phyloP scores from a whole-genome alignment of 163 green algal species.

The Chlorella variabilis region DNA sequence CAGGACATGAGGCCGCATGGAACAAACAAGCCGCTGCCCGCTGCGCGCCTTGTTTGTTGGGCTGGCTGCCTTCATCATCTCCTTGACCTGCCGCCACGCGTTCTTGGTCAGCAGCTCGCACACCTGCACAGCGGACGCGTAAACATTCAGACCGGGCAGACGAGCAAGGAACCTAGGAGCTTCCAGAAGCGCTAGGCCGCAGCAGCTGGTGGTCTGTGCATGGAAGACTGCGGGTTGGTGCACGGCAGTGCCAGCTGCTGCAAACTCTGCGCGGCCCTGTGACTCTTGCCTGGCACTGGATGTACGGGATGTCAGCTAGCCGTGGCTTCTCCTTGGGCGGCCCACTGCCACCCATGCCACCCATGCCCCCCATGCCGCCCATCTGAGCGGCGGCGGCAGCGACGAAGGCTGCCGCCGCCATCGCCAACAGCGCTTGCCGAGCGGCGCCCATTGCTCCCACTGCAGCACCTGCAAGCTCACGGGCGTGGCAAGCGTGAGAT shows the following conservation, averaged over 20 bases:
- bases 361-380: no score
- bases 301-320: constrained; percentile 52
- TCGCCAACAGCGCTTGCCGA: neutral
- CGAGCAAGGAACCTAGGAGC: no score
- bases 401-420: neutral
- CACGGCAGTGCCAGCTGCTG: no score
- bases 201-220: no score
- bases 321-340: constrained; percentile 33
- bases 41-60: constrained; percentile 20
- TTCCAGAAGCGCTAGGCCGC: no score
- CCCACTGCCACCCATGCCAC: no score
- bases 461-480: no score
- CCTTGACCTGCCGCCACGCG: constrained; percentile 49
- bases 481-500: no score
- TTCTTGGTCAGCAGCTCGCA: constrained; percentile 65
- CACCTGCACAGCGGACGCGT: constrained; percentile 42
- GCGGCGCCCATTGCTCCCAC: neutral
- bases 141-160: neutral
- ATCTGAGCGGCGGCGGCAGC: neutral
- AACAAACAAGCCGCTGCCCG: no score
- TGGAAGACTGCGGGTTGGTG: no score
- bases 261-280: no score
- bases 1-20: no score
- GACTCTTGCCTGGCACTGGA: constrained; percentile 58
- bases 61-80: constrained; percentile 13